phyloP scores from a whole-genome alignment of 345 rosid genomes.

The Erodium maritimum region DNA sequence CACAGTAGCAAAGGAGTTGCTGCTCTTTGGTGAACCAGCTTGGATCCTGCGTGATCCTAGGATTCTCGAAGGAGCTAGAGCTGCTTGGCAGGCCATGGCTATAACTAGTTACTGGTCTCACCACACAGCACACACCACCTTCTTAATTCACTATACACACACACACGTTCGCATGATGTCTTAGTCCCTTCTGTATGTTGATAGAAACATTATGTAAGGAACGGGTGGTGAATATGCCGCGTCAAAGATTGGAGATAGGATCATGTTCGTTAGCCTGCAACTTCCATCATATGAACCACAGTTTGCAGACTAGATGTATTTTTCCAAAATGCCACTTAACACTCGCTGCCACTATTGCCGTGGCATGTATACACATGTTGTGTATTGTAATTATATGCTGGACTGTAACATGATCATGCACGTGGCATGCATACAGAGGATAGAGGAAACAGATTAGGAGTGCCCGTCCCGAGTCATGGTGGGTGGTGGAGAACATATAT shows the following conservation, averaged over 20 bases:
- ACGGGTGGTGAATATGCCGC: conserved; percentile 44
- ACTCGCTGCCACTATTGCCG: background rate
- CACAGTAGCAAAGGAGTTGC: conserved; percentile 54
- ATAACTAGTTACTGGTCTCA: conserved; percentile 17
- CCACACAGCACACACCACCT: no score
- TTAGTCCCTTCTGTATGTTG: conserved; percentile 12
- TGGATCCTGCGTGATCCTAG: conserved; percentile 40
- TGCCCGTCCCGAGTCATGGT: background rate
- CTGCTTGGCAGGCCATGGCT: conserved; percentile 86
- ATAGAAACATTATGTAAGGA: conserved; percentile 24
- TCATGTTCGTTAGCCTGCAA: conserved; percentile 9
- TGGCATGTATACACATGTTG: no score
- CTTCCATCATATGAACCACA: conserved; percentile 26
- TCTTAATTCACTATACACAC: background rate
- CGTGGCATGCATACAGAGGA: background rate
- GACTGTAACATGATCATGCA: no score
- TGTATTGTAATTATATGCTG: no score
- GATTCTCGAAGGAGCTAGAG: conserved; percentile 76
- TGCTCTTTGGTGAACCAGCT: conserved; percentile 28
- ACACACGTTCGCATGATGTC: background rate
- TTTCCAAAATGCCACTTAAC: background rate
- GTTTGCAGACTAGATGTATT: background rate
- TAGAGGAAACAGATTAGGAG: background rate
- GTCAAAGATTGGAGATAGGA: conserved; percentile 43
- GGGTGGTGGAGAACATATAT: no score